These are phyloP conservation scores for Stephania cephalantha DNA, from an alignment of 164 flowering plant genomes.

Conservation along the genomic window DNA sequence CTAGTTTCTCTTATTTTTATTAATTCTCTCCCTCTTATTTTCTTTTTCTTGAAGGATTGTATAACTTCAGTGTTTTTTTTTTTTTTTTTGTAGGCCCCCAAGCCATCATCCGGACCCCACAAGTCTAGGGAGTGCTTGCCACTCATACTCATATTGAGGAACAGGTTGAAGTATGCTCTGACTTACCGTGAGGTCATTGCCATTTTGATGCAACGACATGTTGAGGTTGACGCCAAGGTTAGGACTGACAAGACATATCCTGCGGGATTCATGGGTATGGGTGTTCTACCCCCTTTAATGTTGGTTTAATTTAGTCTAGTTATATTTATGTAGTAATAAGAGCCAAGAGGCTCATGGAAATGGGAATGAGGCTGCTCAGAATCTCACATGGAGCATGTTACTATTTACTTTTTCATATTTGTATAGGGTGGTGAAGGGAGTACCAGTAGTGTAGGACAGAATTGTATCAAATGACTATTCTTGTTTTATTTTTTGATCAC, in stretches of 20 bases:
- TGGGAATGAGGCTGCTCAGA: background rate
- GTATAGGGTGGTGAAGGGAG: background rate
- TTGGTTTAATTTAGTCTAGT: background rate
- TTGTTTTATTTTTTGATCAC: background rate
- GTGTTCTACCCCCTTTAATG: background rate
- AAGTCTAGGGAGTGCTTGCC: constrained; percentile 62
- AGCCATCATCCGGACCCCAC: constrained; percentile 70
- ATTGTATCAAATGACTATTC: background rate
- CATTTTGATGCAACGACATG: constrained; percentile 55
- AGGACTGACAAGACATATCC: constrained; percentile 65
- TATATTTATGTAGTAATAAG: too few species aligned
- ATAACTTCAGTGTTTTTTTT: background rate
- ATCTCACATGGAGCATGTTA: background rate
- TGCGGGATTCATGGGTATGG: constrained; percentile 59
- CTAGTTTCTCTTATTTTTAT: background rate
- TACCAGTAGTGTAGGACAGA: too few species aligned
- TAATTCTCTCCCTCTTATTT: background rate
- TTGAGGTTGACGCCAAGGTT: constrained; percentile 54
- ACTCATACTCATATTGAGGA: constrained; percentile 42
- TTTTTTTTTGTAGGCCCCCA: constrained; percentile 47
- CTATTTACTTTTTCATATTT: background rate
- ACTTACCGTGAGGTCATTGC: constrained; percentile 52
- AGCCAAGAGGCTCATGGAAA: background rate
- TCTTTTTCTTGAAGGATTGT: background rate
- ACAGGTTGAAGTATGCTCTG: constrained; percentile 55